These are phyloP conservation scores for Ganoderma lingzhi DNA, from an alignment of 1,284 basidiomycete genomes.

Conservation along the genomic window DNA sequence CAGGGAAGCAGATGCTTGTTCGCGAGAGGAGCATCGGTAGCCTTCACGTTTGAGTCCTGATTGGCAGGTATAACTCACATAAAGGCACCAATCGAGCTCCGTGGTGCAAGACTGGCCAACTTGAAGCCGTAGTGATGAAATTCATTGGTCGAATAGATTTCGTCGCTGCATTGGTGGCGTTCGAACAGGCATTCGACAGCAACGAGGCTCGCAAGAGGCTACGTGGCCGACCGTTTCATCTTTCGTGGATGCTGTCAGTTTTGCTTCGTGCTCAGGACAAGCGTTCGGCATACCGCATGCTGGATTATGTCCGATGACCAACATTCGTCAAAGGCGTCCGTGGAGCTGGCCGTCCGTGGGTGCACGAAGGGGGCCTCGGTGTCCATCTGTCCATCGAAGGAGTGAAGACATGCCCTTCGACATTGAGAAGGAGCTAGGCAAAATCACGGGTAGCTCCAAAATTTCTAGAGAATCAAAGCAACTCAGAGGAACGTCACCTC, in stretches of 20 bases:
- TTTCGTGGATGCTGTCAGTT: background rate
- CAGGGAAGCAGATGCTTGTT: slow-evolving; percentile 3
- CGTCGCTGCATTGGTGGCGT: background rate
- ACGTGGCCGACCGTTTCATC: background rate
- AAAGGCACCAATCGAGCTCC: background rate
- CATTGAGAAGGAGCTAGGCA: too few species aligned
- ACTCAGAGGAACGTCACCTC: too few species aligned
- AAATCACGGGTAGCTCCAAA: too few species aligned
- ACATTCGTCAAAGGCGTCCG: background rate
- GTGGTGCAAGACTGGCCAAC: background rate
- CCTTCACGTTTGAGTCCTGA: background rate
- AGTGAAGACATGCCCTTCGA: background rate
- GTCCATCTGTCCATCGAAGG: background rate
- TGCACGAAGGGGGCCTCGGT: background rate
- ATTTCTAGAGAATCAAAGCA: too few species aligned
- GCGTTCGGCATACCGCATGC: background rate
- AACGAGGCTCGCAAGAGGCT: background rate
- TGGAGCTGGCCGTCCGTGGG: background rate
- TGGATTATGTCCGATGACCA: background rate
- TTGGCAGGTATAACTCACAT: background rate
- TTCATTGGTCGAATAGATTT: background rate
- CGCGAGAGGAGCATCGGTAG: background rate
- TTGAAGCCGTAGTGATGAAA: background rate
- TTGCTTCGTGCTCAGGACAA: background rate
- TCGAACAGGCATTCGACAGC: background rate